phyloP scores from a whole-genome alignment of 2,329 filamentous ascomycete species.

The Fonsecaea multimorphosa region DNA sequence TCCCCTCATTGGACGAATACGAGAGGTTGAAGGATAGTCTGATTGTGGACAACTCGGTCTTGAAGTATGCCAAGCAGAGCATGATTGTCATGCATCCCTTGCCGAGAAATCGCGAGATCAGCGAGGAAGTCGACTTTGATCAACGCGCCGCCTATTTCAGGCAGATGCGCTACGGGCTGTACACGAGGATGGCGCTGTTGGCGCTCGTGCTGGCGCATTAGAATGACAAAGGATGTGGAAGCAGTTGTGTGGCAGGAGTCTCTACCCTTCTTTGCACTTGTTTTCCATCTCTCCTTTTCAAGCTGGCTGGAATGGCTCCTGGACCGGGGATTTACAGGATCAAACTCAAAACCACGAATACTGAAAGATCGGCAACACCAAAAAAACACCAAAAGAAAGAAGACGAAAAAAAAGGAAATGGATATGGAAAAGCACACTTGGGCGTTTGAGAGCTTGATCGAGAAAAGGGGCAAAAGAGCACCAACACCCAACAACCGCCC shows the following conservation, averaged over 20 bases:
- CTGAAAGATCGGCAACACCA: not conserved
- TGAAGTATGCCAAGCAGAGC: slow-evolving; percentile 88
- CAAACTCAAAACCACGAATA: not conserved
- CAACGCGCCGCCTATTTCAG: slow-evolving; percentile 96
- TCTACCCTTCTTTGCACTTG: too few species aligned
- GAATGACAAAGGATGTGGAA: not conserved
- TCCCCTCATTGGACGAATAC: slow-evolving; percentile 79
- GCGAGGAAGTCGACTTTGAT: slow-evolving; percentile 96
- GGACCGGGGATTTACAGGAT: not conserved
- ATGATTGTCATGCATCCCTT: slow-evolving; percentile 97
- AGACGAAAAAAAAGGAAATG: not conserved
- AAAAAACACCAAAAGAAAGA: not conserved
- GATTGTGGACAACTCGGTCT: slow-evolving; percentile 84
- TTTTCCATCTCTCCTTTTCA: not conserved
- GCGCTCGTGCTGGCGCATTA: slow-evolving; percentile 78
- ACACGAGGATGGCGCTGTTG: slow-evolving; percentile 96
- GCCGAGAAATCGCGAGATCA: slow-evolving; percentile 90
- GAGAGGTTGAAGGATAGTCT: slow-evolving; percentile 88
- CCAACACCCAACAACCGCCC: too few species aligned
- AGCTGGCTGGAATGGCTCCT: not conserved
- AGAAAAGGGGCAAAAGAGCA: not conserved
- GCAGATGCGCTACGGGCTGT: slow-evolving; percentile 97
- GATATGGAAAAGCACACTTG: not conserved
- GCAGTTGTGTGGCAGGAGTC: not conserved
- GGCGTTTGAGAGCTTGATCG: not conserved